Percentiles rank a stretch among this genome's conserved stretches.
These are phyloP conservation scores for Phyllosticta citrichinensis DNA, from an alignment of 2,329 filamentous ascomycete species.

Conservation along the genomic window DNA sequence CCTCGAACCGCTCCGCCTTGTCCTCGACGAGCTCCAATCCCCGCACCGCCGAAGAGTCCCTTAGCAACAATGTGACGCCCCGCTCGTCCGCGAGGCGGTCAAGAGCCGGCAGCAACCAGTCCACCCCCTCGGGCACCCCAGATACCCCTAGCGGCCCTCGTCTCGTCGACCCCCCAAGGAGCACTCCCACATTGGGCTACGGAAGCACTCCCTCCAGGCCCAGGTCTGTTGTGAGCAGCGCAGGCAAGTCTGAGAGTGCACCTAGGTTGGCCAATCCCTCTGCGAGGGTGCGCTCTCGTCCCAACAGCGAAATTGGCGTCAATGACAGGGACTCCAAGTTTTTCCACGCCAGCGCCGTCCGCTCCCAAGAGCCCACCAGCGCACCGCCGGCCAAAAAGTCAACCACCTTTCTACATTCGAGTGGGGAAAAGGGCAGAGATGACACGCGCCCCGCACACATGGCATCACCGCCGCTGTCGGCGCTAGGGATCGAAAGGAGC, in stretches of 20 bases:
- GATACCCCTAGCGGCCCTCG: slow-evolving; percentile 21
- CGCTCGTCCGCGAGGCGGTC: slow-evolving; percentile 64
- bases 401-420: slow-evolving; percentile 42
- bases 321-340: slow-evolving; percentile 54
- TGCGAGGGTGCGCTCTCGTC: background rate
- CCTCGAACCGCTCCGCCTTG: slow-evolving; percentile 23
- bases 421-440: slow-evolving; percentile 34
- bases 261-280: slow-evolving; percentile 12
- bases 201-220: slow-evolving; percentile 18
- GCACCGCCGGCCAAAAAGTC: slow-evolving; percentile 31
- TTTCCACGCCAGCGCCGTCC: slow-evolving; percentile 78
- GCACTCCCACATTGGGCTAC: background rate
- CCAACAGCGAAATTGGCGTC: slow-evolving; percentile 15
- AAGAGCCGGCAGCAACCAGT: slow-evolving; percentile 57
- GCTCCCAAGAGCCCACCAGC: slow-evolving; percentile 24
- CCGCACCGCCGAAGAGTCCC: slow-evolving; percentile 39
- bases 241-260: slow-evolving; percentile 14
- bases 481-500: slow-evolving; percentile 15
- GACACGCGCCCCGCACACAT: slow-evolving; percentile 13
- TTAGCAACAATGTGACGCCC: slow-evolving; percentile 65
- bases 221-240: slow-evolving; percentile 27
- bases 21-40: slow-evolving; percentile 15
- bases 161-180: slow-evolving; percentile 6
- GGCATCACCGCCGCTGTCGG: slow-evolving; percentile 27
- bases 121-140: slow-evolving; percentile 56